These are phyloP conservation scores for Mycena sp. DNA, from an alignment of 1,284 basidiomycete species.

Conservation along the genomic window DNA sequence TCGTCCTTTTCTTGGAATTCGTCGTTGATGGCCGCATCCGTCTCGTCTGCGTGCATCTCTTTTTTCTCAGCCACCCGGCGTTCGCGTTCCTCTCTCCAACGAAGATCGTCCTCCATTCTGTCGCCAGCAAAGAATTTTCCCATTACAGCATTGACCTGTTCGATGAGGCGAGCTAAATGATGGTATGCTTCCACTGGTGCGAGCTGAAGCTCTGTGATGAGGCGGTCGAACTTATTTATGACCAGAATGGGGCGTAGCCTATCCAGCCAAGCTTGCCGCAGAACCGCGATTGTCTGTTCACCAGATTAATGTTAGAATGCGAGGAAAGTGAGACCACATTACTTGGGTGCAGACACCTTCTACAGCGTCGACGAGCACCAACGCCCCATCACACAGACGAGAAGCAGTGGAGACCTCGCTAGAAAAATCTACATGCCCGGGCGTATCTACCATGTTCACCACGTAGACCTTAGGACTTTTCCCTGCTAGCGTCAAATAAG, in stretches of 20 bases:
- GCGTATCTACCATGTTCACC: slow-evolving; percentile 98
- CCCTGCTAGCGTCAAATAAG: slow-evolving; percentile 26
- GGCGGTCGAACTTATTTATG: slow-evolving; percentile 97
- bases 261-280: slow-evolving; percentile 96
- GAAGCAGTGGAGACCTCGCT: slow-evolving; percentile 97
- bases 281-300: slow-evolving; percentile 90
- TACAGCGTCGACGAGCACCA: slow-evolving; percentile 97
- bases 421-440: slow-evolving; percentile 98
- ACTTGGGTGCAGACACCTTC: slow-evolving; percentile 99
- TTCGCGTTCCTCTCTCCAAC: slow-evolving; percentile 94
- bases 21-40: slow-evolving; percentile 66
- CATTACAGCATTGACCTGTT: slow-evolving; percentile 99
- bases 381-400: slow-evolving; percentile 93
- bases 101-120: slow-evolving; percentile 96
- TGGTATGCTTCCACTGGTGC: slow-evolving; percentile 95
- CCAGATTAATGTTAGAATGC: not conserved
- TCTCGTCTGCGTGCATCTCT: slow-evolving; percentile 72
- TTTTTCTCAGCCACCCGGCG: slow-evolving; percentile 80
- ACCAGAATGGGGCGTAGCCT: slow-evolving; percentile 91
- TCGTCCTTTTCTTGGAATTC: slow-evolving; percentile 95
- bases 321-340: slow-evolving; percentile 37
- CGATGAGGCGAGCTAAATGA: slow-evolving; percentile 92
- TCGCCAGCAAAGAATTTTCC: slow-evolving; percentile 96
- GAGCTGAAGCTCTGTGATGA: slow-evolving; percentile 94
- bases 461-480: slow-evolving; percentile 45